phyloP scores from a whole-genome alignment of 805 yeast species.

The Wickerhamomyces bisporus region DNA sequence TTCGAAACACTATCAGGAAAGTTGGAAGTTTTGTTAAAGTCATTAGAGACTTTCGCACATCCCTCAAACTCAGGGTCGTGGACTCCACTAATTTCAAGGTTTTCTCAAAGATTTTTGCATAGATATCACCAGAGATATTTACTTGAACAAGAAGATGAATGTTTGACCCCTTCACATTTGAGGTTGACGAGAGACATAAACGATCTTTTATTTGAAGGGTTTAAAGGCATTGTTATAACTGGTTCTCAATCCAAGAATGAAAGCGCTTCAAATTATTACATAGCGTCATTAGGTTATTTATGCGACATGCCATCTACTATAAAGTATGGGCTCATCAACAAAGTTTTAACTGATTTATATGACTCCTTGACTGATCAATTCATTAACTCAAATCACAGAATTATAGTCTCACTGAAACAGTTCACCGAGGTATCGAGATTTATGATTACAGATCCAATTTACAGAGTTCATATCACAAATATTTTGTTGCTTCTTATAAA shows the following conservation, averaged over 20 bases:
- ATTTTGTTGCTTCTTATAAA: slow-evolving; percentile 64
- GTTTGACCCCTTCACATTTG: slow-evolving; percentile 24
- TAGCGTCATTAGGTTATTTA: slow-evolving; percentile 55
- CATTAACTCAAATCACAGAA: slow-evolving; percentile 73
- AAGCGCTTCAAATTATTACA: slow-evolving; percentile 49
- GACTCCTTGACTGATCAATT: slow-evolving; percentile 59
- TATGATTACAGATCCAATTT: slow-evolving; percentile 57
- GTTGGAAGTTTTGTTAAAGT: slow-evolving; percentile 52
- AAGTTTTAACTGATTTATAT: slow-evolving; percentile 66
- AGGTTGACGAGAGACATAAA: slow-evolving; percentile 30
- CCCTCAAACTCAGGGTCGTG: slow-evolving; percentile 94
- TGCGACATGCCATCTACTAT: slow-evolving; percentile 48
- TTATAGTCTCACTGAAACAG: slow-evolving; percentile 64
- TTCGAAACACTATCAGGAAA: slow-evolving; percentile 43
- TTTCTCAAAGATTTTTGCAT: slow-evolving; percentile 54
- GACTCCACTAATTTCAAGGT: slow-evolving; percentile 65
- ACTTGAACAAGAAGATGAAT: slow-evolving; percentile 38
- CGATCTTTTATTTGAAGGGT: slow-evolving; percentile 31
- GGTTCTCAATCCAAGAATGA: slow-evolving; percentile 78
- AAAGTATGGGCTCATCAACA: slow-evolving; percentile 40
- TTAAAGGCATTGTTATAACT: slow-evolving; percentile 47
- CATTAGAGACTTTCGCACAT: slow-evolving; percentile 77
- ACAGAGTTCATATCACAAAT: slow-evolving; percentile 74
- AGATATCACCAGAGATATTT: slow-evolving; percentile 55
- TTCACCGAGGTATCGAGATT: slow-evolving; percentile 61